A percentile compares a stretch with the other conserved stretches of the same genome.
These are phyloP conservation scores for Fermentozyma sake DNA, from an alignment of 1,139 yeast species.

Conservation along the genomic window DNA sequence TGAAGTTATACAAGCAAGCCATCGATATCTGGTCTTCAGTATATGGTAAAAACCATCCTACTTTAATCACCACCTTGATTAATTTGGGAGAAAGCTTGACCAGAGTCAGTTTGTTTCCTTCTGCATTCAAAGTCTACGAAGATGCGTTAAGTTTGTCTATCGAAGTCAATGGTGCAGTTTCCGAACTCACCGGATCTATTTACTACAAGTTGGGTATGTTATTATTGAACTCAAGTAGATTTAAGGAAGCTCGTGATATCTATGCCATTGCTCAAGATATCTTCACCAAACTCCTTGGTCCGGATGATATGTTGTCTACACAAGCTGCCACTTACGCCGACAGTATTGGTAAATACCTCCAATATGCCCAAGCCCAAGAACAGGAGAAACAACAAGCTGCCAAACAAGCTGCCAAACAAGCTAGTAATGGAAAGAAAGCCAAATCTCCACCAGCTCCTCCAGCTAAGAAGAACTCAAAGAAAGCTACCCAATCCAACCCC, in stretches of 20 bases:
- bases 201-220: constrained; percentile 67
- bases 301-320: constrained; percentile 55
- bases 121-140: constrained; percentile 33
- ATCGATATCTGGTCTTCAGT: constrained; percentile 52
- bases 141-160: constrained; percentile 48
- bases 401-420: constrained; percentile 9
- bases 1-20: constrained; percentile 60
- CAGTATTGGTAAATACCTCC: constrained; percentile 41
- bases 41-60: constrained; percentile 63
- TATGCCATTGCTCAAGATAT: constrained; percentile 50
- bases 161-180: constrained; percentile 49
- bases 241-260: constrained; percentile 50
- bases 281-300: constrained; percentile 56
- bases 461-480: constrained; percentile 10
- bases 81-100: constrained; percentile 62
- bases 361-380: constrained; percentile 15
- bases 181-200: constrained; percentile 56
- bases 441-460: constrained; percentile 17
- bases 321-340: constrained; percentile 63
- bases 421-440: constrained; percentile 4
- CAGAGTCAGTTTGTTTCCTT: constrained; percentile 36
- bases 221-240: constrained; percentile 49
- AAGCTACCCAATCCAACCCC: constrained; percentile 39
- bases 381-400: constrained; percentile 23
- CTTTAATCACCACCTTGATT: constrained; percentile 58